Evolutionary conservation across 495 filamentous ascomycete genomes (phyloP).

Genomic region (Annulohypoxylon nitens): DNA sequence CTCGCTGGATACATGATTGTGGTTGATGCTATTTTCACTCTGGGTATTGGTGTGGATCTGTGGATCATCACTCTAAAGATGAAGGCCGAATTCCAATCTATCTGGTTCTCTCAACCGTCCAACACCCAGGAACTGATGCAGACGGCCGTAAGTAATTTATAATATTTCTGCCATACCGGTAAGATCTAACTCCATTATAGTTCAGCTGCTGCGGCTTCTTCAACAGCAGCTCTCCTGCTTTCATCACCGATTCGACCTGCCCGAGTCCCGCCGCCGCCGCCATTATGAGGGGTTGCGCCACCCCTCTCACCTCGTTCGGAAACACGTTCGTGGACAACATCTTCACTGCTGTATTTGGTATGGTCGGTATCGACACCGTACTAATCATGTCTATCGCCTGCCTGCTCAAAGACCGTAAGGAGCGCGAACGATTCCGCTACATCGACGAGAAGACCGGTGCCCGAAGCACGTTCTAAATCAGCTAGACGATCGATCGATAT

Average conservation of each 20-base stretch:
- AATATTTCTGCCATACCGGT: neutral
- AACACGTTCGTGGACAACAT: conserved; percentile 77
- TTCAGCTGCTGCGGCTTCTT: conserved; percentile 82
- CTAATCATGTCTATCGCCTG: conserved; percentile 75
- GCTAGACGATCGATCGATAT: conserved; percentile 11
- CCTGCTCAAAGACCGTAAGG: conserved; percentile 78
- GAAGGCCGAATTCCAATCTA: conserved; percentile 64
- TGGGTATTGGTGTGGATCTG: conserved; percentile 73
- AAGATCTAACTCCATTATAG: conserved; percentile 55
- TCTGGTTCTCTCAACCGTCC: conserved; percentile 68
- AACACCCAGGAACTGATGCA: conserved; percentile 73
- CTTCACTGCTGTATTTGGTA: conserved; percentile 81
- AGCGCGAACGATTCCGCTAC: conserved; percentile 75
- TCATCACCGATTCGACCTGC: conserved; percentile 71
- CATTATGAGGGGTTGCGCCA: conserved; percentile 73
- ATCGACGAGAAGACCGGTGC: conserved; percentile 78
- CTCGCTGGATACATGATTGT: conserved; percentile 70
- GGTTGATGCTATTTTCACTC: conserved; percentile 71
- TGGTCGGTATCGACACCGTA: conserved; percentile 75
- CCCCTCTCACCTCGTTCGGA: conserved; percentile 71
- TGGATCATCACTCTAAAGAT: conserved; percentile 79
- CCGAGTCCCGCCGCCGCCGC: conserved; percentile 72
- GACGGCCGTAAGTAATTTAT: conserved; percentile 64
- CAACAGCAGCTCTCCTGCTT: conserved; percentile 74
- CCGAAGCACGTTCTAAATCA: conserved; percentile 54